Evolutionary conservation across 1,284 basidiomycete genomes (phyloP).

Genomic region (Waitea zeae): DNA sequence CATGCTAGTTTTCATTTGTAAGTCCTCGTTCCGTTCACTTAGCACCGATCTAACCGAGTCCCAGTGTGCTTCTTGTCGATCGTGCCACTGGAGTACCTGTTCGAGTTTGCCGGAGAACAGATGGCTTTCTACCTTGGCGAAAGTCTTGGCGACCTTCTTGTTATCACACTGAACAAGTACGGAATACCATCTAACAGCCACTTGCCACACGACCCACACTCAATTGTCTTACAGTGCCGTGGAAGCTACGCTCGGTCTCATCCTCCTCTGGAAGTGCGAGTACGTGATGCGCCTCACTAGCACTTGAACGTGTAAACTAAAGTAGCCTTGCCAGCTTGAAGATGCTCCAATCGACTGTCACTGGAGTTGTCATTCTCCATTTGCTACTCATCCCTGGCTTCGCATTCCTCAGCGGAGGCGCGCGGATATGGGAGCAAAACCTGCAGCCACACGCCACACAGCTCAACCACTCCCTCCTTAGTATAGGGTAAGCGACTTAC

Average conservation of each 20-base stretch:
- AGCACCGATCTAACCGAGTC: not conserved
- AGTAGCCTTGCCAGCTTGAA: constrained; percentile 19
- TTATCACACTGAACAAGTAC: constrained; percentile 30
- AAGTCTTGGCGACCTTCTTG: constrained; percentile 37
- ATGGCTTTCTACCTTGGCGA: constrained; percentile 38
- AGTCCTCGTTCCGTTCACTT: constrained; percentile 7
- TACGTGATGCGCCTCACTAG: constrained; percentile 18
- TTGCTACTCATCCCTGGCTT: constrained; percentile 42
- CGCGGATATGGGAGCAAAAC: constrained; percentile 29
- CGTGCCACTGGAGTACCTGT: constrained; percentile 34
- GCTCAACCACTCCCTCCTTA: constrained; percentile 48
- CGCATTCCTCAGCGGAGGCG: constrained; percentile 41
- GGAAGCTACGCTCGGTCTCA: constrained; percentile 50
- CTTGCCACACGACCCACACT: not conserved
- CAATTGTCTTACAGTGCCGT: constrained; percentile 17
- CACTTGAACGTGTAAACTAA: constrained; percentile 1
- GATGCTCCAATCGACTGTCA: constrained; percentile 42
- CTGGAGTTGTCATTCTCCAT: constrained; percentile 44
- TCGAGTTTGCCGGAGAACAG: constrained; percentile 46
- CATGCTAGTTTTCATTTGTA: constrained; percentile 20
- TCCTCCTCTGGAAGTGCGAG: constrained; percentile 47
- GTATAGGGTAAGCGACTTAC: constrained; percentile 38
- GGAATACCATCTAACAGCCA: constrained; percentile 13
- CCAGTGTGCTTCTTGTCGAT: constrained; percentile 38
- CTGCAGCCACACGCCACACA: constrained; percentile 26